These are phyloP conservation scores for Naganishia randhawae DNA, from an alignment of 768 basidiomycete species.

Conservation along the genomic window DNA sequence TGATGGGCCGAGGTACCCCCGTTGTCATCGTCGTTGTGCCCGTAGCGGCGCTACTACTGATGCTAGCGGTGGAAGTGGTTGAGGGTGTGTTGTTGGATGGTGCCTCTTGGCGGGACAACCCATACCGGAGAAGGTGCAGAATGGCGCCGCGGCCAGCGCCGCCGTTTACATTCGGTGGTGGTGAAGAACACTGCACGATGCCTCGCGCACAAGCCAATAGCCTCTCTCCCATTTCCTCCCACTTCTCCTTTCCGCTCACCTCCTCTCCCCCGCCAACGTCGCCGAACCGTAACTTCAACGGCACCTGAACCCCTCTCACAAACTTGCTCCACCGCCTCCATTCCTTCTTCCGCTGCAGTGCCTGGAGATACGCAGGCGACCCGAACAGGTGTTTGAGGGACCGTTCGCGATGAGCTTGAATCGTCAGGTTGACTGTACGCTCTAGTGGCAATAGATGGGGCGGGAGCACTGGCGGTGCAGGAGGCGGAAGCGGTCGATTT, in stretches of 20 bases:
- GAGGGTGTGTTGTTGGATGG: background rate
- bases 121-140: background rate
- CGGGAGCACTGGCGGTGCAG: background rate
- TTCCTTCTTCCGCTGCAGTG: background rate
- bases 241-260: background rate
- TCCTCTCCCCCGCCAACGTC: background rate
- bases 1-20: background rate
- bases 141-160: background rate
- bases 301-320: background rate
- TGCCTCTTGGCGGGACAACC: background rate
- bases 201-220: too few relatives aligned
- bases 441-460: background rate
- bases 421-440: conserved; percentile 8
- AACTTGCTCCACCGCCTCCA: conserved; percentile 7
- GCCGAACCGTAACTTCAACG: background rate
- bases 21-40: too few relatives aligned
- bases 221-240: too few relatives aligned
- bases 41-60: too few relatives aligned
- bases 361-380: background rate
- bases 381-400: background rate
- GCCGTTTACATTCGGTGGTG: background rate
- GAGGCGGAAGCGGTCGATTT: background rate
- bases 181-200: background rate
- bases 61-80: background rate
- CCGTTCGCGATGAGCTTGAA: background rate